phyloP scores from a whole-genome alignment of 371 early-diverging fungal genomes.

The Blakeslea trispora region DNA sequence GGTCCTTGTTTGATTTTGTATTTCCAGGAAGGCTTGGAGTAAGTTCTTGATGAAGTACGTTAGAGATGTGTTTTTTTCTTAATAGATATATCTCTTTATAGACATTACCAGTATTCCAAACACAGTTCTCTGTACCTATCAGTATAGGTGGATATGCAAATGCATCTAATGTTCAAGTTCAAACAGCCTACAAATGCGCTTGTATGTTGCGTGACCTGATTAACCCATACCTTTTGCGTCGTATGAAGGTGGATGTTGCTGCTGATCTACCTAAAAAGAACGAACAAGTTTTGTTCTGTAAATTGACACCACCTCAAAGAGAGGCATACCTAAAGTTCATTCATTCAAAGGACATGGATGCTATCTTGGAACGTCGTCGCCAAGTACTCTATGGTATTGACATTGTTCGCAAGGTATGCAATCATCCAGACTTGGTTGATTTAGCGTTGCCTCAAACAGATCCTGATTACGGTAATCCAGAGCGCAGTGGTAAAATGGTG shows the following conservation, averaged over 20 bases:
- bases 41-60: slow-evolving; percentile 15
- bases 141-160: slow-evolving; percentile 91
- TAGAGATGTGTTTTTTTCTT: background rate
- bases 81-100: slow-evolving; percentile 4
- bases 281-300: slow-evolving; percentile 95
- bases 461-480: slow-evolving; percentile 65
- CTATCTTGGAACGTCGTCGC: slow-evolving; percentile 80
- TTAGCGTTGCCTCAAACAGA: slow-evolving; percentile 36
- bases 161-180: slow-evolving; percentile 85
- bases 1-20: slow-evolving; percentile 97
- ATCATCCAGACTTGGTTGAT: slow-evolving; percentile 89
- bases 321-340: slow-evolving; percentile 79
- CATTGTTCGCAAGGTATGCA: slow-evolving; percentile 95
- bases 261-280: slow-evolving; percentile 88
- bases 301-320: slow-evolving; percentile 81
- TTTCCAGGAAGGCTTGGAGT: slow-evolving; percentile 93
- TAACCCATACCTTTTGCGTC: slow-evolving; percentile 90
- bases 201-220: slow-evolving; percentile 90
- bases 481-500: slow-evolving; percentile 85
- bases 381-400: slow-evolving; percentile 93
- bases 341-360: slow-evolving; percentile 66
- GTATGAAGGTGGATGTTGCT: slow-evolving; percentile 95
- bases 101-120: slow-evolving; percentile 91
- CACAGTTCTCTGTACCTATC: slow-evolving; percentile 92
- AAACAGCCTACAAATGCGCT: slow-evolving; percentile 93